Conservation (phyloP, 2,329 filamentous ascomycete genomes). For the Ceratocystis alfenasii region DNA sequence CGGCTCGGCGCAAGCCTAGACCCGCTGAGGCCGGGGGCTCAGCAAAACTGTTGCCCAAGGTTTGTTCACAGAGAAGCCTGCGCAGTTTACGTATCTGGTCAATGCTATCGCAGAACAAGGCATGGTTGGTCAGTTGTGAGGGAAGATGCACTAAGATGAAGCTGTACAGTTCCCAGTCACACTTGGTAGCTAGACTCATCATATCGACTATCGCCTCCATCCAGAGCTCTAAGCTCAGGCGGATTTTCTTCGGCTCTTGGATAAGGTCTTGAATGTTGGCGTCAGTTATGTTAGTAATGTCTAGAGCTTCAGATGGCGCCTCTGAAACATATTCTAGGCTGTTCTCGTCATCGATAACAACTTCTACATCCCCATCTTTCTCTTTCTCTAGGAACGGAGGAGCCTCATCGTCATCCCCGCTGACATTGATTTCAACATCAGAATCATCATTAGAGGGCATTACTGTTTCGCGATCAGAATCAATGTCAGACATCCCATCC, state of each 20-base stretch:
- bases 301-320: slow-evolving; percentile 26
- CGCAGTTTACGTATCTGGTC: slow-evolving; percentile 65
- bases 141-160: slow-evolving; percentile 78
- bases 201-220: slow-evolving; percentile 54
- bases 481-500: slow-evolving; percentile 22
- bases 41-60: slow-evolving; percentile 62
- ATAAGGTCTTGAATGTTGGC: background rate
- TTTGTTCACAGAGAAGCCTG: slow-evolving; percentile 66
- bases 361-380: background rate
- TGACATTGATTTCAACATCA: slow-evolving; percentile 18
- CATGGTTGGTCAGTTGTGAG: slow-evolving; percentile 79
- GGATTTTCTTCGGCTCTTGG: slow-evolving; percentile 26
- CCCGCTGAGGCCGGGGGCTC: slow-evolving; percentile 56
- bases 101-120: slow-evolving; percentile 64
- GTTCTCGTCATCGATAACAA: background rate
- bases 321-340: slow-evolving; percentile 23
- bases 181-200: slow-evolving; percentile 11
- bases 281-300: background rate
- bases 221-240: slow-evolving; percentile 54
- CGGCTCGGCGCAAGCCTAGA: slow-evolving; percentile 72
- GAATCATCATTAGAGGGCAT: slow-evolving; percentile 5
- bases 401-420: slow-evolving; percentile 20
- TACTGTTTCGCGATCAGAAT: slow-evolving; percentile 18
- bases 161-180: slow-evolving; percentile 86
- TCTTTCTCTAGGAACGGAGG: slow-evolving; percentile 16